Conservation (phyloP, 371 early-diverging fungal genomes). For the Mucor plumbeus region DNA sequence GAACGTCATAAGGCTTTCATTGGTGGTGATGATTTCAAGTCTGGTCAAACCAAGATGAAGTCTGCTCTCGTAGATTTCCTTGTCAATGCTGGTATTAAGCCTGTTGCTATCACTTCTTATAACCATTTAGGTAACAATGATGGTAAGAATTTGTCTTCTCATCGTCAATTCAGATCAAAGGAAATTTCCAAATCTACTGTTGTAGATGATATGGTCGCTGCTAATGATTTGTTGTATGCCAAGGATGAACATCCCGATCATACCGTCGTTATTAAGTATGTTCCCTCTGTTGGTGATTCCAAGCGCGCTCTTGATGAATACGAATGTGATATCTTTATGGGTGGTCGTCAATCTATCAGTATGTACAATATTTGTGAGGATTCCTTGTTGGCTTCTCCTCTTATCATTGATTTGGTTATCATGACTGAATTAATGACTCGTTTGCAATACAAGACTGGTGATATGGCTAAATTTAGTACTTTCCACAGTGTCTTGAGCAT, state of each 20-base stretch:
- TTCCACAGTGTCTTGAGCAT: constrained; percentile 95
- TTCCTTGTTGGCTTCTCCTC: constrained; percentile 94
- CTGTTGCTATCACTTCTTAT: constrained; percentile 94
- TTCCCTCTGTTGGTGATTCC: constrained; percentile 94
- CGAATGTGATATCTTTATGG: constrained; percentile 97
- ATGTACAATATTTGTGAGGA: constrained; percentile 98
- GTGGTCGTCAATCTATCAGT: constrained; percentile 95
- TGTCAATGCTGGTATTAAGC: constrained; percentile 98
- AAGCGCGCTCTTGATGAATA: constrained; percentile 98
- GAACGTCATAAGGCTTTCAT: constrained; percentile 87
- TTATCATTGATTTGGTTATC: constrained; percentile 94
- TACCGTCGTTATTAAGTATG: constrained; percentile 97
- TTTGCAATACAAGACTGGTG: constrained; percentile 80
- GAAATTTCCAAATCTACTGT: constrained; percentile 97
- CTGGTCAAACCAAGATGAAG: constrained; percentile 98
- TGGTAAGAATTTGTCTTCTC: constrained; percentile 95
- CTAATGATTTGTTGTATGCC: constrained; percentile 89
- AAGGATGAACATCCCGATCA: constrained; percentile 94
- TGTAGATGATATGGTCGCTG: constrained; percentile 97
- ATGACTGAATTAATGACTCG: constrained; percentile 96
- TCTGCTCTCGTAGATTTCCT: constrained; percentile 97
- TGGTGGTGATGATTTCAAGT: constrained; percentile 99
- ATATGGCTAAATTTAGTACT: constrained; percentile 70
- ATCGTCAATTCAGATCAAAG: constrained; percentile 96
- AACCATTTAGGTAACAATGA: constrained; percentile 99